Conservation (phyloP, 208 protist genomes). For the Leishmania martiniquensis region DNA sequence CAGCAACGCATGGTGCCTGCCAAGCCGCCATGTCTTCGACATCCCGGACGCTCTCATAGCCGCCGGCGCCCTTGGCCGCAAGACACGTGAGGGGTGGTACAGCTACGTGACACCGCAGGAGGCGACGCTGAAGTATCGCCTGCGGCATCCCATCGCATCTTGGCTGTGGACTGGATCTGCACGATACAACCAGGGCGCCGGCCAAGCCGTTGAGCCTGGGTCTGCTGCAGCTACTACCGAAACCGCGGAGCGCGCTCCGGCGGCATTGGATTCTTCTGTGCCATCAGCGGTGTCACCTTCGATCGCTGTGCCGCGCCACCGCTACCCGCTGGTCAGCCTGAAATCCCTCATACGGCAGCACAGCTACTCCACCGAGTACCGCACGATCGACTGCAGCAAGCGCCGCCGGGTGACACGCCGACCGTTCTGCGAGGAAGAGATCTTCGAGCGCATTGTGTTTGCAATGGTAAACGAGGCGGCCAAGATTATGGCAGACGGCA, state of each 20-base stretch:
- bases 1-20: slow-evolving; percentile 36
- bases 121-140: slow-evolving; percentile 19
- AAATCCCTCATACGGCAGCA: slow-evolving; percentile 30
- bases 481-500: slow-evolving; percentile 72
- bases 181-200: not conserved
- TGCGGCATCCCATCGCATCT: slow-evolving; percentile 30
- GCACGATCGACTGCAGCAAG: slow-evolving; percentile 54
- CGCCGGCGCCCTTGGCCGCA: slow-evolving; percentile 64
- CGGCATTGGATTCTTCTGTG: not conserved
- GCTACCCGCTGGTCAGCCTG: slow-evolving; percentile 34
- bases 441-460: slow-evolving; percentile 87
- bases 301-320: slow-evolving; percentile 2
- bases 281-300: not conserved
- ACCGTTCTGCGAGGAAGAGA: slow-evolving; percentile 78
- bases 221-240: not conserved
- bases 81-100: slow-evolving; percentile 82
- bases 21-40: slow-evolving; percentile 48
- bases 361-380: slow-evolving; percentile 65
- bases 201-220: not conserved
- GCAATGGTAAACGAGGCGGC: slow-evolving; percentile 92
- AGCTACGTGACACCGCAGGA: slow-evolving; percentile 42
- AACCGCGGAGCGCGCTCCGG: not conserved
- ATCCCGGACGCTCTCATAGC: slow-evolving; percentile 54
- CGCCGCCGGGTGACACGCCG: slow-evolving; percentile 60
- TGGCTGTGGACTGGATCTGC: slow-evolving; percentile 16